Evolutionary conservation across 139 green algal species (phyloP).

Genomic region (Mychonastes homosphaera): DNA sequence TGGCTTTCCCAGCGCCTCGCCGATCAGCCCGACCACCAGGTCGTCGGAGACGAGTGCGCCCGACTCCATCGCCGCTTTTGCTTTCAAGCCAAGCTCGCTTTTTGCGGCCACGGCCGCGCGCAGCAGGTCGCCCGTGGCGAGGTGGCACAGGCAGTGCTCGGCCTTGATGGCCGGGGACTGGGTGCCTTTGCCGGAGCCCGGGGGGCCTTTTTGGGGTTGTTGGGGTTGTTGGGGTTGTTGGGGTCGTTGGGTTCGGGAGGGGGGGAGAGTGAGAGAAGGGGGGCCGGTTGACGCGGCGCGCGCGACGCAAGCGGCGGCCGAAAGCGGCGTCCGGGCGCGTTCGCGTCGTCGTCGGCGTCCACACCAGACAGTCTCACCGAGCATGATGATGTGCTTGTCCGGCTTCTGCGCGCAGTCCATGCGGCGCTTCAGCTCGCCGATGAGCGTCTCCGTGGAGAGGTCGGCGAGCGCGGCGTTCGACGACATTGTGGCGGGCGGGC

Average conservation of each 20-base stretch:
- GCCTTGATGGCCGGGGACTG: conserved; percentile 90
- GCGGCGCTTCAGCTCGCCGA: conserved; percentile 78
- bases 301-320: no score
- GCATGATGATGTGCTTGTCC: conserved; percentile 87
- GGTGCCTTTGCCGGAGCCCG: conserved; percentile 84
- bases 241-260: background rate
- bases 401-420: conserved; percentile 89
- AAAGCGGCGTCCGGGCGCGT: no score
- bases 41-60: conserved; percentile 91
- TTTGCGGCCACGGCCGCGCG: conserved; percentile 69
- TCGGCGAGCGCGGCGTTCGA: no score
- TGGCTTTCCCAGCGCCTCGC: conserved; percentile 60
- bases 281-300: no score
- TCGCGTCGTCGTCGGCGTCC: no score
- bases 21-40: conserved; percentile 94
- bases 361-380: no score
- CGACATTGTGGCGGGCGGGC: no score
- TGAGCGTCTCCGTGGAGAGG: conserved; percentile 60
- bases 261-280: no score
- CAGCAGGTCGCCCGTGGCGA: conserved; percentile 95
- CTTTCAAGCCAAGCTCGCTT: conserved; percentile 47
- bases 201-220: no score
- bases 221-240: no score
- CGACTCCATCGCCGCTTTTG: conserved; percentile 92
- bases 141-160: conserved; percentile 95